A percentile compares a stretch with the other conserved stretches of the same genome.
Evolutionary conservation across 306 rosid species (phyloP).

Genomic region (Gastrolobium villosum): DNA sequence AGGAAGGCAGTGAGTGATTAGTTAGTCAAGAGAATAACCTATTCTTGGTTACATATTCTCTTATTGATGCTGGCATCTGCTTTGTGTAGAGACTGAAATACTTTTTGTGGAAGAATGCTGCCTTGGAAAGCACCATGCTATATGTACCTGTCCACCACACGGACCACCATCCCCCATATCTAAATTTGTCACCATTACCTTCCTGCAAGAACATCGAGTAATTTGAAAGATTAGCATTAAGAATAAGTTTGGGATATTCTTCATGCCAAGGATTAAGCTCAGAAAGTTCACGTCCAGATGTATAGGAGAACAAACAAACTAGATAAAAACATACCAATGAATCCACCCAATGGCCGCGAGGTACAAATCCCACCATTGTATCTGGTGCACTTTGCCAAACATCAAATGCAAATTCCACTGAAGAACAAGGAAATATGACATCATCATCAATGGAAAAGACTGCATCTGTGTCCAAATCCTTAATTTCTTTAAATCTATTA

Average conservation of each 20-base stretch:
- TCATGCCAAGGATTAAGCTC: slow-evolving; percentile 5
- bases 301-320: no score
- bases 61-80: slow-evolving; percentile 87
- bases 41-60: slow-evolving; percentile 72
- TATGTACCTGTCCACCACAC: slow-evolving; percentile 99
- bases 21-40: slow-evolving; percentile 67
- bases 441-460: slow-evolving; percentile 94
- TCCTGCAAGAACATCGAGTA: slow-evolving; percentile 61
- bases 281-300: background rate
- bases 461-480: slow-evolving; percentile 79
- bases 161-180: slow-evolving; percentile 98
- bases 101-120: slow-evolving; percentile 96
- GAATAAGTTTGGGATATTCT: background rate
- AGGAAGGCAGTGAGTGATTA: background rate
- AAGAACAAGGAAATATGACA: slow-evolving; percentile 88
- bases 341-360: slow-evolving; percentile 89
- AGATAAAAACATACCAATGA: slow-evolving; percentile 57
- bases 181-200: slow-evolving; percentile 54
- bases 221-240: slow-evolving; percentile 21
- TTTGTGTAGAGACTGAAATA: slow-evolving; percentile 80
- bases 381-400: slow-evolving; percentile 97
- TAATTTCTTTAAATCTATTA: slow-evolving; percentile 88
- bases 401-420: slow-evolving; percentile 87
- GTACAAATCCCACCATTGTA: slow-evolving; percentile 98
- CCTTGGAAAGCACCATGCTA: slow-evolving; percentile 98